Base-by-base conservation (phyloP, 2,329 filamentous ascomycete species). In the Exserohilum turcica region DNA sequence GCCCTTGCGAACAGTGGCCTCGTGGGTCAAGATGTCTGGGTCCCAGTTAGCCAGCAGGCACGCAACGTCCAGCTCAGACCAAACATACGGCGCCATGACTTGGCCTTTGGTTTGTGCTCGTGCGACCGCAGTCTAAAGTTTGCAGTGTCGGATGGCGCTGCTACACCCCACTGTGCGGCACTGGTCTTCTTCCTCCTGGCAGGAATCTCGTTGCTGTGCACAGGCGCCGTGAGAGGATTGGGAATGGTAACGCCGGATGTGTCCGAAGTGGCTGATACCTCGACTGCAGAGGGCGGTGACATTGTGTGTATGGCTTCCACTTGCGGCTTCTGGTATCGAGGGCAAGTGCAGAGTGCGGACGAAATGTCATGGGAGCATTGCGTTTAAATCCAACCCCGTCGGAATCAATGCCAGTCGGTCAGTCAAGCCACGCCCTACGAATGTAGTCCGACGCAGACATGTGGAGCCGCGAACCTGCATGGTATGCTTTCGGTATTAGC, bases 41-140 rank as follows among this genome's bases (percentile, higher is more conserved):
- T 10, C 9, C 31, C 10, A 33, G 24, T 60, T 19, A 64, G 48
- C n/a, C 33, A 49, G 10, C 13, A 31, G 18, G 18, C 6, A 10
- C 31, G 35, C 29, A 37, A 27, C n/a, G 13, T 16, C 19, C 28
- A 18, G 29, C 4, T 21, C 5, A 31, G 27, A 29, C 9, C 8
- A 19, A 47, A 85, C 90, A 79, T 78, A 95, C 91, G 84, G 70
- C 96, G 90, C 88, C 90, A 97, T 73, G 86, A 80, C 74, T 88
- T 91, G 3, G 93, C 89, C 68, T 86, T 87, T 3, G 90, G 89
- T 70, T 93, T 92, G 61, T 79, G 74, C 27, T 74, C 67, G 71
- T 85, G 77, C 57, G 76, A 86, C 48, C 85, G 81, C 46, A 86
- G 54, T 84, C 82, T 94, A 77, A 95, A 97, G 79, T 89, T 86